Evolutionary conservation across 1,284 basidiomycete species (phyloP).

Genomic region (Takashimella tepidaria): DNA sequence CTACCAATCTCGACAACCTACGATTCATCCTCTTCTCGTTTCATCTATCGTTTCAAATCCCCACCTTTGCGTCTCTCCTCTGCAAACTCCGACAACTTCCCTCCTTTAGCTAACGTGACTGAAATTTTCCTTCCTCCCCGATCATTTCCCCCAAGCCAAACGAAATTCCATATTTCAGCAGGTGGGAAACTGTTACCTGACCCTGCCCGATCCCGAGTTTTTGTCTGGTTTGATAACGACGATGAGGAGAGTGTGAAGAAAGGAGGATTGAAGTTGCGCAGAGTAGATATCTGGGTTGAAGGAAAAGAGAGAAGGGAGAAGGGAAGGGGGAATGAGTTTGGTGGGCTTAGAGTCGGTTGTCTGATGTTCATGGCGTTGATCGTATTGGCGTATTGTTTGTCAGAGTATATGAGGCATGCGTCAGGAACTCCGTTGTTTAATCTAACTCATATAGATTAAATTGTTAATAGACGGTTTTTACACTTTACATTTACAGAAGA

Average conservation of each 20-base stretch:
- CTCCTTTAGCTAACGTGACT: conserved; percentile 58
- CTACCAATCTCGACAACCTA: conserved; percentile 33
- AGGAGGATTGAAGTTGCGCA: conserved; percentile 10
- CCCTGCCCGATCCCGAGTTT: conserved; percentile 27
- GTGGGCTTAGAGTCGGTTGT: not conserved
- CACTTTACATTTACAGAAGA: no score
- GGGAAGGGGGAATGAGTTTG: not conserved
- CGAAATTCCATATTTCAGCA: conserved; percentile 19
- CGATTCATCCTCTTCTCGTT: conserved; percentile 23
- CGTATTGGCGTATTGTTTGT: not conserved
- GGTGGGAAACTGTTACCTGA: conserved; percentile 33
- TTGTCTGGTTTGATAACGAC: conserved; percentile 36
- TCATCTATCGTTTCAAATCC: conserved; percentile 29
- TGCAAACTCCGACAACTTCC: conserved; percentile 33
- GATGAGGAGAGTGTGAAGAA: conserved; percentile 2
- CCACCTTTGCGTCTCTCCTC: conserved; percentile 8
- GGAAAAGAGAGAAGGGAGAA: not conserved
- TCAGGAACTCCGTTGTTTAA: not conserved
- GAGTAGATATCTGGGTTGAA: conserved; percentile 36
- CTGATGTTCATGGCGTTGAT: not conserved
- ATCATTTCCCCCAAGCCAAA: conserved; percentile 19
- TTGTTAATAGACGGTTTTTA: no score
- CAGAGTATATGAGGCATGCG: not conserved
- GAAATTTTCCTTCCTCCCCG: conserved; percentile 68
- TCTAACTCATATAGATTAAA: not conserved